Evolutionary conservation across 2,329 filamentous ascomycete species (phyloP).

Genomic region (Xylogone sp.): DNA sequence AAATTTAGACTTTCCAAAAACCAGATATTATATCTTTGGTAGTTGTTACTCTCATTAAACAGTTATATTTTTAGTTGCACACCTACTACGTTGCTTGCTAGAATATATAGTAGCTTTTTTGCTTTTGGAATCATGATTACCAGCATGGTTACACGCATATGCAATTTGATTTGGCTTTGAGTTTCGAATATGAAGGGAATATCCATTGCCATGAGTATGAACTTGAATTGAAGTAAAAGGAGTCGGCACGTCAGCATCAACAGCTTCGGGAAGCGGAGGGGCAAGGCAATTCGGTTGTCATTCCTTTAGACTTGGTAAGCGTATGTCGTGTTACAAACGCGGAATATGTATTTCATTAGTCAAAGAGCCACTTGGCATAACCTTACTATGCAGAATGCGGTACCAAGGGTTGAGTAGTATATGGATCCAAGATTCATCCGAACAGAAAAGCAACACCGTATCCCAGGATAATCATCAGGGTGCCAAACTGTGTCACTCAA

Average conservation of each 20-base stretch:
- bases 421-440: too few relatives aligned
- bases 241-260: neutral
- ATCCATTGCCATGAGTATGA: neutral
- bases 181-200: neutral
- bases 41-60: neutral
- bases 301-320: neutral
- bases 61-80: neutral
- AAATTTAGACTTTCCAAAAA: neutral
- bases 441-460: too few relatives aligned
- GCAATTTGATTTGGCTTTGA: neutral
- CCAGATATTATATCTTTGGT: neutral
- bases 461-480: too few relatives aligned
- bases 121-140: neutral
- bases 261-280: neutral
- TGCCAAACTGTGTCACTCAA: too few relatives aligned
- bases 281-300: neutral
- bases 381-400: too few relatives aligned
- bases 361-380: neutral
- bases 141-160: neutral
- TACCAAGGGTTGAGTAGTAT: too few relatives aligned
- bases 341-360: neutral
- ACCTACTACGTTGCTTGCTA: neutral
- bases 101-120: neutral
- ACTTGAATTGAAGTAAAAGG: neutral
- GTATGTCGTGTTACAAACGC: neutral